Percentiles rank a stretch among this genome's conserved stretches.
Evolutionary conservation across 1,284 basidiomycete genomes (phyloP).

Genomic region (Ustilago xerochloae): DNA sequence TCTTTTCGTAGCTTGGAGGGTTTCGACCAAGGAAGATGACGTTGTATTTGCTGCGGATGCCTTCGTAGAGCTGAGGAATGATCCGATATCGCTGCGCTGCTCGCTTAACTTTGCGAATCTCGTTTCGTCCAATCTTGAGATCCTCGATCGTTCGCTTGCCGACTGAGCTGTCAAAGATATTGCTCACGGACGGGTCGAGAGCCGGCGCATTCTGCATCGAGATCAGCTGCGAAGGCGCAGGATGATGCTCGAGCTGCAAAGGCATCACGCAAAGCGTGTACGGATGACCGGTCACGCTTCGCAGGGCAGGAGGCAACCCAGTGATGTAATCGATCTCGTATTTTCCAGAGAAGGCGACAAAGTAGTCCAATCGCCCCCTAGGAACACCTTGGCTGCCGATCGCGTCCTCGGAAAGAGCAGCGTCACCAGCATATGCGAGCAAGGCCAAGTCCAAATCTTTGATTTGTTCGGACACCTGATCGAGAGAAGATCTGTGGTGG

Average conservation of each 20-base stretch:
- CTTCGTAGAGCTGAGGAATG: conserved; percentile 9
- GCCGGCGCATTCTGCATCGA: conserved; percentile 5
- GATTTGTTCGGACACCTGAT: conserved; percentile 30
- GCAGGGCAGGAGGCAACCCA: conserved; percentile 20
- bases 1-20: conserved; percentile 29
- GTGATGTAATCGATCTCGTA: conserved; percentile 27
- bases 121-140: conserved; percentile 18
- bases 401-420: background rate
- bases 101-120: conserved; percentile 19
- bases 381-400: background rate
- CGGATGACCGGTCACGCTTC: background rate
- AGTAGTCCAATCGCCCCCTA: conserved; percentile 2
- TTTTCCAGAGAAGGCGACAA: conserved; percentile 36
- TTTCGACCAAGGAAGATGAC: conserved; percentile 31
- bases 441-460: conserved; percentile 28
- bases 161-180: conserved; percentile 10
- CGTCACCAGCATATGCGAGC: conserved; percentile 8
- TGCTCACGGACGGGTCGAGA: conserved; percentile 6
- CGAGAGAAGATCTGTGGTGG: conserved; percentile 10
- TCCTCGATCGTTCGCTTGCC: conserved; percentile 20
- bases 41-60: conserved; percentile 37
- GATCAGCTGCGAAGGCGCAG: conserved; percentile 13
- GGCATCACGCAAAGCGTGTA: conserved; percentile 28
- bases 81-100: conserved; percentile 32
- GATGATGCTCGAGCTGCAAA: conserved; percentile 17